Evolutionary conservation across 257 asterid genomes (phyloP), one percentile per base, ranked within the genome.

Genomic region (Nicotiana otophora): DNA sequence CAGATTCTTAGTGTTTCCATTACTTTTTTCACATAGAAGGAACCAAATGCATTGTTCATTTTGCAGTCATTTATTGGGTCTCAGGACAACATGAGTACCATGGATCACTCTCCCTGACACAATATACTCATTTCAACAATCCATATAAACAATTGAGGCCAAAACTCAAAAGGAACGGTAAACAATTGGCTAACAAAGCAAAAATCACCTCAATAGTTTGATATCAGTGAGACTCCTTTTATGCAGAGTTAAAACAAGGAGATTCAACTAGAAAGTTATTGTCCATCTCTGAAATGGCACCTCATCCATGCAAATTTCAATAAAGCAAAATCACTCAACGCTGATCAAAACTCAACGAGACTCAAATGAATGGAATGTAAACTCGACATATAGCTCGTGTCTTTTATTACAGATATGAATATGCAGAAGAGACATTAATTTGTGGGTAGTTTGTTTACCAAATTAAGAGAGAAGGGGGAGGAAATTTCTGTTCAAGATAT

Each of bases 371-470:
- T 28, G 63, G 63, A 42, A 75, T 48, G 26, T 48, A 7, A 48
- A 74, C 42, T 48, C 26, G 61, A 23, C 63, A 51, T 51, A 58
- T 23, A 51, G 63, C 63, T 75, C 60, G 26, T 75, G 30, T 15
- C 80, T 26, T 31, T 75, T 75, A 75, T 75, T 75, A 75, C 80
- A 75, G 63, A 51, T 46, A 74, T 26, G 80, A 75, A 28, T 75
- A 75, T 75, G 80, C 80, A 26, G 63, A 51, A 23, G 14, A 72
- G 42, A 15, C 80, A 75, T 23, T 3, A 74, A 48, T 11, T 74
- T 72, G 48, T 20, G 20, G n/a, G 61, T 72, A 28, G 95, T 97
- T 98, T 95, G 87, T 58, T 48, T 55, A 85, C 80, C 53, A 82
- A 33, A 72, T 53, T 78, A 5, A 39, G 57, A 4, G 76, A 53